Base-by-base conservation (phyloP, 305 asterid species). In the Caryopteris hybrid region DNA sequence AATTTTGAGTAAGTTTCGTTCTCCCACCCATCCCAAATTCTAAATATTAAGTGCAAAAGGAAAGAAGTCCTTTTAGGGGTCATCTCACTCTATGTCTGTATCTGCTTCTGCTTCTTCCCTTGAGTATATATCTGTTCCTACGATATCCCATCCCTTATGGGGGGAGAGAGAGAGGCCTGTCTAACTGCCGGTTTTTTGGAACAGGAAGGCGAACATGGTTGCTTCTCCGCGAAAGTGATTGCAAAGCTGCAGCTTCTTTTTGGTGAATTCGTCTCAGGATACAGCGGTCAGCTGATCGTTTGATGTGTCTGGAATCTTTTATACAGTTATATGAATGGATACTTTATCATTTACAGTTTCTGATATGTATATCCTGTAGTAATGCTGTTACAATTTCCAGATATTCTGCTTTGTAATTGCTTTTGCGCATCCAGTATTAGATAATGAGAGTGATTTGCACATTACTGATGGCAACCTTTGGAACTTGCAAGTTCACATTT, bases 1-100 rank as follows among this genome's bases (percentile, higher is more conserved):
- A 84, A 72, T 78, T 62, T 39, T 66, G 71, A 79, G 89, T 85
- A 57, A 81, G 88, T 64, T 63, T 36, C 53, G 23, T 18, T 27
- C 39, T 69, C 38, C 33, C 18, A 2, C 53, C 42, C 33, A 1
- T 14, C 60, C 42, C 16, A 13, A 3, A 3, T 18, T 27, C 47
- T 0, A 3, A 20, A 59, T 20, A 20, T 13, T 23, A 6, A 23
- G 46, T 0, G 2, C n/a, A 13, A n/a, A 21, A 20, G 2, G 29
- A 42, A 45, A 45, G 8, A 23, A 16, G 33, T 11, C 1, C 36
- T 13, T 29, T 20, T 52, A 2, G 14, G 56, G 10, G 5, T 11
- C 55, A 17, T 54, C 29, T 52, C 12, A 27, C 18, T 62, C 45
- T 53, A 18, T 20, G 34, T 25, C 21, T 48, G 51, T 10, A 51